phyloP scores from a whole-genome alignment of 192 early-diverging fungal species.

The Linnemannia hyalina region DNA sequence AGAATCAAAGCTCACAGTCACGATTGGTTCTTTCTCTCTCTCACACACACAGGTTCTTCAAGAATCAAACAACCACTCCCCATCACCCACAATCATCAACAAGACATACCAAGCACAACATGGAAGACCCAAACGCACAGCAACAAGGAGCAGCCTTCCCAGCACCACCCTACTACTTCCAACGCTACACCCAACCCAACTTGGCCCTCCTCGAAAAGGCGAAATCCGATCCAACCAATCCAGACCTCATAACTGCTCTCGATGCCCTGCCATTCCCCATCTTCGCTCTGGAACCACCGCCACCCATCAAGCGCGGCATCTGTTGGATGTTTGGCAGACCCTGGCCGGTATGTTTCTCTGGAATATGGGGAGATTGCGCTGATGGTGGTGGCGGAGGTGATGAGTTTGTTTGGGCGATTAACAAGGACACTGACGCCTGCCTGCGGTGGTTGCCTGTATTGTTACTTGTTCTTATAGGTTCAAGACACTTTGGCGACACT shows the following conservation, averaged over 20 bases:
- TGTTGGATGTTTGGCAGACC: constrained; percentile 77
- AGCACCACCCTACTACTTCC: constrained; percentile 76
- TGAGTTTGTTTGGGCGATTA: neutral
- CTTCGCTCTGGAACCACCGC: constrained; percentile 69
- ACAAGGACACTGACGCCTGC: neutral
- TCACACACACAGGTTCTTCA: neutral
- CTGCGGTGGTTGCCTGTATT: neutral
- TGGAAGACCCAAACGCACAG: constrained; percentile 47
- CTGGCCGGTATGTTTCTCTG: constrained; percentile 68
- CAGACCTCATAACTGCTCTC: constrained; percentile 35
- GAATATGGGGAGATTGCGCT: neutral
- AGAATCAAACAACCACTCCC: neutral
- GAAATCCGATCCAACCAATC: constrained; percentile 22
- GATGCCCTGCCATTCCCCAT: constrained; percentile 59
- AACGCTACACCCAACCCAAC: constrained; percentile 74
- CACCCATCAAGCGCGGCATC: constrained; percentile 62
- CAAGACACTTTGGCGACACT: constrained; percentile 69
- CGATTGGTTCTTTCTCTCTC: neutral
- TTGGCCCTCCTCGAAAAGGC: constrained; percentile 54
- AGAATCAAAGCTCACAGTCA: neutral
- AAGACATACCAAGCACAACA: neutral
- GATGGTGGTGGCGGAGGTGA: neutral
- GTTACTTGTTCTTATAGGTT: constrained; percentile 38
- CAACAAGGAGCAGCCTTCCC: constrained; percentile 68
- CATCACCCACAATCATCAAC: neutral